Evolutionary conservation across 306 rosid species (phyloP).

Genomic region (Crotalaria pallida): DNA sequence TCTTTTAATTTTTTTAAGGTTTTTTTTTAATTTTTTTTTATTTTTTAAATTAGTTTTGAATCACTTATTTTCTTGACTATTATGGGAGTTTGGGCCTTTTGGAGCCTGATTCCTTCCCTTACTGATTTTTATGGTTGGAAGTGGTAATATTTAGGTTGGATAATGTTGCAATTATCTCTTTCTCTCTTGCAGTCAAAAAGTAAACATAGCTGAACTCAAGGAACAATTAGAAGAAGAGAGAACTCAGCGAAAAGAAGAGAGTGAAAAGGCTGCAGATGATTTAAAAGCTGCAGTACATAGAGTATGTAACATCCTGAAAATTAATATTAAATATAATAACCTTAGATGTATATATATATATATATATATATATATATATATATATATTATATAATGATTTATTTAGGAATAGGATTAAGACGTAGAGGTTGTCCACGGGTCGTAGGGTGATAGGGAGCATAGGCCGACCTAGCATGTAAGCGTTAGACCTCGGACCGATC

Average conservation of each 20-base stretch:
- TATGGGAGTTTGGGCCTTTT: background rate
- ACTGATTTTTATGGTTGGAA: background rate
- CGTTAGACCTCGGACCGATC: no score
- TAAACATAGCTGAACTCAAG: conserved; percentile 56
- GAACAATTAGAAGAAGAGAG: conserved; percentile 54
- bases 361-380: no score
- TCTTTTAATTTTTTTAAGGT: no score
- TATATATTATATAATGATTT: no score
- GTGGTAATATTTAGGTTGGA: background rate
- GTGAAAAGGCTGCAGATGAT: conserved; percentile 65
- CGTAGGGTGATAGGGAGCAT: no score
- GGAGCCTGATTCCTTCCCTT: background rate
- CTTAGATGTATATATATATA: no score
- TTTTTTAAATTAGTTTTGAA: background rate
- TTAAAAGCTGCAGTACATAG: conserved; percentile 60
- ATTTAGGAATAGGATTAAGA: no score
- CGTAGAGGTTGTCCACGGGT: no score
- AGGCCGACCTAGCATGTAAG: no score
- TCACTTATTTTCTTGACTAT: background rate
- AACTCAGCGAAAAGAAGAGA: conserved; percentile 60
- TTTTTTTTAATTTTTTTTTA: no score
- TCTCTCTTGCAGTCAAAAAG: conserved; percentile 52
- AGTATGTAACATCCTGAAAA: no score
- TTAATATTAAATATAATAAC: no score
- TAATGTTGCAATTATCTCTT: background rate